Conservation (phyloP, 164 flowering plant genomes). For the Tetracentron sinense region DNA sequence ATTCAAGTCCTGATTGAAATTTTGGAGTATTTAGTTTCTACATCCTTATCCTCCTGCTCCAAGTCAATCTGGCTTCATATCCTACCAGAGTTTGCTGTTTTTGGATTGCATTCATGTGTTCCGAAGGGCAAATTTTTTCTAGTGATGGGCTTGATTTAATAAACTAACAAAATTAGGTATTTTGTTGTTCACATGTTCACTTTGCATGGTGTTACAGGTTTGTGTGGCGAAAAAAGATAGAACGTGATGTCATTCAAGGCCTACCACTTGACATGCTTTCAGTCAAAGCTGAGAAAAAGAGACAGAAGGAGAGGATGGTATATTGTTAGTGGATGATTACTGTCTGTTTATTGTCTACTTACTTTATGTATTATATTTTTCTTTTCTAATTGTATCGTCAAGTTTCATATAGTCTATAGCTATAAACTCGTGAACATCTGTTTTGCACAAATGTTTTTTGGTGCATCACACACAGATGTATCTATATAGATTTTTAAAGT, state of each 20-base stretch:
- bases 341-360: background rate
- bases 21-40: background rate
- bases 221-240: conserved; percentile 99
- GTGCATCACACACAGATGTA: too few relatives aligned
- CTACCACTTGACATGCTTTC: conserved; percentile 62
- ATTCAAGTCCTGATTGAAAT: too few relatives aligned
- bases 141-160: background rate
- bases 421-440: too few relatives aligned
- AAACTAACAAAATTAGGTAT: background rate
- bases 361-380: background rate
- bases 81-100: too few relatives aligned
- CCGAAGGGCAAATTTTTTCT: background rate
- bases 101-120: too few relatives aligned
- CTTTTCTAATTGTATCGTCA: background rate
- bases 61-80: too few relatives aligned
- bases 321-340: conserved; percentile 1
- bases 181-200: background rate
- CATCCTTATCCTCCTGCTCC: too few relatives aligned
- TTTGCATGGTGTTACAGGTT: conserved; percentile 43
- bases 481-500: too few relatives aligned
- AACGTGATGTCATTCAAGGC: conserved; percentile 75
- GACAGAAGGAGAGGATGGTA: conserved; percentile 85
- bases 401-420: background rate
- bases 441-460: too few relatives aligned
- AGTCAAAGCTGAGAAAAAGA: conserved; percentile 67